Evolutionary conservation across 805 yeast genomes (phyloP), one percentile per base, ranked within the genome.

Genomic region (Yamadazyma laniorum): DNA sequence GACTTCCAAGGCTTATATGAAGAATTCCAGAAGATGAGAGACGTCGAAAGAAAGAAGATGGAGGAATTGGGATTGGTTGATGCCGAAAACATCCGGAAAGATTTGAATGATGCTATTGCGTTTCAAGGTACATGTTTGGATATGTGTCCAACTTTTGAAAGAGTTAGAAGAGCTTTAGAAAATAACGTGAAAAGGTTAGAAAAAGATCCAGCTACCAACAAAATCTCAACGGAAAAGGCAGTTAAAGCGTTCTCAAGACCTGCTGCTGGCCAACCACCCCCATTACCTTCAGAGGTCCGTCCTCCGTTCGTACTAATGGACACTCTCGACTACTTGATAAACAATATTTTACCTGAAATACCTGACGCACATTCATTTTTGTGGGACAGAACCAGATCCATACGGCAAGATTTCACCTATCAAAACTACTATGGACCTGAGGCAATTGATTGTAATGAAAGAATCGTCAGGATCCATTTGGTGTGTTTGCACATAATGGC

Each of bases 191-290:
- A 85, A 40, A 69, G 74, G 7, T 72, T 82, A 50, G 99, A 93
- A 61, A 81, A 72, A 46, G 88, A 83, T 43, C 76, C 80, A 2
- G 42, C 43, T 1, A 64, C 65, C 0, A 70, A 78, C 3, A 72
- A 65, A 44, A 82, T 88, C 5, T 72, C 86, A 0, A 58, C 75
- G 19, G 53, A 53, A 0, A 65, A 70, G 31, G 96, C 97, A 0
- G 76, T 93, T 5, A 93, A 93, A 61, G 95, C 96, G 1, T 93
- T 93, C 56, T 85, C 95, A 16, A 72, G 99, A 50, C 97, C 99
- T 0, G 96, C 95, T 13, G 97, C 98, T 0, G 99, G 98, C 5
- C 96, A 93, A 50, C 95, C 96, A 1, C 98, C 97, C 2, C 95
- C 98, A 3, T 66, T 93, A 41, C 99, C 99, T 0, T 88, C 97